phyloP scores from a whole-genome alignment of 2,329 filamentous ascomycete species.

The Colletotrichum euphorbiae region DNA sequence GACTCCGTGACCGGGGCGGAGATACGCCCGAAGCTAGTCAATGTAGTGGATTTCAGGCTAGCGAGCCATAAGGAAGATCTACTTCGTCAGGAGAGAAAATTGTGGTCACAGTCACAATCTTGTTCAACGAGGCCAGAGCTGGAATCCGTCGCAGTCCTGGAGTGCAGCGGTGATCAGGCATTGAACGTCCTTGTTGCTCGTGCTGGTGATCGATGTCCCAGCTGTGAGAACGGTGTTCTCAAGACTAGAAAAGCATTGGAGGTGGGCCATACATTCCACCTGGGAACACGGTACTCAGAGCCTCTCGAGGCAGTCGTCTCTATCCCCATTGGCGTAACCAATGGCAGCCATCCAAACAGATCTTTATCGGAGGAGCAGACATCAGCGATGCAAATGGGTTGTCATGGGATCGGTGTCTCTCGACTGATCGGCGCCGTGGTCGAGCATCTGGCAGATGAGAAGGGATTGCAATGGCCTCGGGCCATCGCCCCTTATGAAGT shows the following conservation, averaged over 20 bases:
- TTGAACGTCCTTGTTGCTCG: slow-evolving; percentile 74
- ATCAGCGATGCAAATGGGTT: slow-evolving; percentile 86
- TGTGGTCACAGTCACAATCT: slow-evolving; percentile 7
- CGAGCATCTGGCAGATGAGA: slow-evolving; percentile 76
- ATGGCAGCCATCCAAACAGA: slow-evolving; percentile 7
- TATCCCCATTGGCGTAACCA: slow-evolving; percentile 48
- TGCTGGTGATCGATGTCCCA: slow-evolving; percentile 78
- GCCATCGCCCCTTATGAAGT: slow-evolving; percentile 87
- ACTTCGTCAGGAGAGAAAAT: slow-evolving; percentile 26
- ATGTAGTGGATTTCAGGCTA: slow-evolving; percentile 51
- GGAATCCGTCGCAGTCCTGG: slow-evolving; percentile 43
- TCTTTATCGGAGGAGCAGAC: not conserved
- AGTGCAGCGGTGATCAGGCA: slow-evolving; percentile 49
- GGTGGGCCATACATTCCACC: slow-evolving; percentile 93
- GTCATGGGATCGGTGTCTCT: slow-evolving; percentile 93
- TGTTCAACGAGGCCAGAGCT: slow-evolving; percentile 8
- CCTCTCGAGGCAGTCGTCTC: slow-evolving; percentile 75
- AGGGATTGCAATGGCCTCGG: slow-evolving; percentile 88
- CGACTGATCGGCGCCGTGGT: slow-evolving; percentile 90
- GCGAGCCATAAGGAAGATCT: slow-evolving; percentile 43
- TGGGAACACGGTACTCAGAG: slow-evolving; percentile 88
- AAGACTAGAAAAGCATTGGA: slow-evolving; percentile 81
- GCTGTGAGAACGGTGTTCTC: slow-evolving; percentile 73
- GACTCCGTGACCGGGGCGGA: slow-evolving; percentile 42
- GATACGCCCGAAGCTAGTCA: slow-evolving; percentile 44